phyloP scores from a whole-genome alignment of 1,139 yeast species.

The Geotrichum candidum region DNA sequence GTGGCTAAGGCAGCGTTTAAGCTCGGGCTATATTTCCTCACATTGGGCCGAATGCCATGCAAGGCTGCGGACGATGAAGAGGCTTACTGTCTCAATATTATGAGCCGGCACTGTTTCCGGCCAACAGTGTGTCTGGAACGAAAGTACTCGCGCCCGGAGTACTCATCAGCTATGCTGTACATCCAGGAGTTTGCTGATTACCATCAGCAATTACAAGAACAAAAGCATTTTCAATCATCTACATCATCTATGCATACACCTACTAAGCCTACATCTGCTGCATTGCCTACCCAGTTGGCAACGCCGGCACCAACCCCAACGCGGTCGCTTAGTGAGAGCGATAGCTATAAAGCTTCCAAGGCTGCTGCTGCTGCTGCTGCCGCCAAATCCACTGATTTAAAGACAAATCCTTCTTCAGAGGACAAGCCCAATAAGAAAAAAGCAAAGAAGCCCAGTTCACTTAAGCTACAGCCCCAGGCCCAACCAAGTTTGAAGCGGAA shows the following conservation, averaged over 20 bases:
- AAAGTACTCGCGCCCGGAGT: slow-evolving; percentile 28
- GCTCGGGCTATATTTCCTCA: slow-evolving; percentile 49
- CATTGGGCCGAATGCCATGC: slow-evolving; percentile 8
- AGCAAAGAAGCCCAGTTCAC: background rate
- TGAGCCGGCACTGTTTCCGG: slow-evolving; percentile 25
- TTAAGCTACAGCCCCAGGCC: background rate
- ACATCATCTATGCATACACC: background rate
- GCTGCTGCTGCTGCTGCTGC: background rate
- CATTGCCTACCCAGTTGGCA: slow-evolving; percentile 7
- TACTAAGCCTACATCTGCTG: slow-evolving; percentile 6
- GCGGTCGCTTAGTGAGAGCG: slow-evolving; percentile 17
- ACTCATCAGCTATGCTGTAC: slow-evolving; percentile 14
- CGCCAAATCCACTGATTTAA: too few species aligned
- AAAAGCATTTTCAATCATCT: slow-evolving; percentile 2
- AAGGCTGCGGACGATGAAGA: slow-evolving; percentile 19
- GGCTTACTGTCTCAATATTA: slow-evolving; percentile 24
- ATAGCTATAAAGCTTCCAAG: slow-evolving; percentile 24
- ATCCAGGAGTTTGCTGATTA: slow-evolving; percentile 11
- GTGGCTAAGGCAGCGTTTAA: slow-evolving; percentile 66
- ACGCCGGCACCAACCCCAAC: slow-evolving; percentile 3
- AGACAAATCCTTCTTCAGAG: background rate
- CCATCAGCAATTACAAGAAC: slow-evolving; percentile 11
- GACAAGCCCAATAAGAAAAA: background rate
- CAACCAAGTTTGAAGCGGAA: background rate
- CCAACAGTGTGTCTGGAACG: slow-evolving; percentile 29